A percentile compares a stretch with the other conserved stretches of the same genome.
Conservation (phyloP, 2,329 filamentous ascomycete genomes). For the Diaporthe nobilis region DNA sequence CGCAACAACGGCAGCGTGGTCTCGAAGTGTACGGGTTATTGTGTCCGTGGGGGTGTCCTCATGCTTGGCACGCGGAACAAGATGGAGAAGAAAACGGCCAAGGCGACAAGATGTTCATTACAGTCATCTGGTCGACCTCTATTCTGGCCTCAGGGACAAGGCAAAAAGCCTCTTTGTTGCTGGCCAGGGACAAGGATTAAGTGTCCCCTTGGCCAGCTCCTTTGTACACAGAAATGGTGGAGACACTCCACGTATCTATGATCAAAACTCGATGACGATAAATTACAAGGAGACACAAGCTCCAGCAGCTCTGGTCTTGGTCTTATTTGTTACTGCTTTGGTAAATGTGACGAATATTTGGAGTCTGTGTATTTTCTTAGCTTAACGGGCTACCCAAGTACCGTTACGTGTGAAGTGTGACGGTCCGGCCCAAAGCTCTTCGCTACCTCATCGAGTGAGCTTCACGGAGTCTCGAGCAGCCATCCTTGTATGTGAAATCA, state of each 20-base stretch:
- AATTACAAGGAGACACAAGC: constrained; percentile 9
- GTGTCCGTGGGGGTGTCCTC: not conserved
- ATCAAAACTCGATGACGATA: constrained; percentile 5
- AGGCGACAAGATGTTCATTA: not conserved
- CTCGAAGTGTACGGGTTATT: not conserved
- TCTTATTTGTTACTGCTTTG: not conserved
- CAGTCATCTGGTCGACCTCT: not conserved
- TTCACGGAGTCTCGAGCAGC: not conserved
- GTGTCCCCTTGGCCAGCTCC: not conserved
- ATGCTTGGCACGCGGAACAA: constrained; percentile 1
- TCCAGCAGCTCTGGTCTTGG: not conserved
- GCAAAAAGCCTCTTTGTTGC: not conserved
- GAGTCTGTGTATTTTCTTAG: not conserved
- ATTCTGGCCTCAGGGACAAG: not conserved
- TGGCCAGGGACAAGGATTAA: not conserved
- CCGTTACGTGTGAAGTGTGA: not conserved
- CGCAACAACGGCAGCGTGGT: not conserved
- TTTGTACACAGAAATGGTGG: constrained; percentile 9
- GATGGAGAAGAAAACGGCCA: not conserved
- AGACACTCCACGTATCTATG: constrained; percentile 9
- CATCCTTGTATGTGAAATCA: constrained; percentile 7
- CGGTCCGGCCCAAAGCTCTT: not conserved
- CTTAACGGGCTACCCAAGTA: not conserved
- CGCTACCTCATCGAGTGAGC: not conserved
- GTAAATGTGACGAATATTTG: too few relatives aligned